A percentile compares a stretch with the other conserved stretches of the same genome.
phyloP scores from a whole-genome alignment of 805 yeast species.

The Ogataea corticis region DNA sequence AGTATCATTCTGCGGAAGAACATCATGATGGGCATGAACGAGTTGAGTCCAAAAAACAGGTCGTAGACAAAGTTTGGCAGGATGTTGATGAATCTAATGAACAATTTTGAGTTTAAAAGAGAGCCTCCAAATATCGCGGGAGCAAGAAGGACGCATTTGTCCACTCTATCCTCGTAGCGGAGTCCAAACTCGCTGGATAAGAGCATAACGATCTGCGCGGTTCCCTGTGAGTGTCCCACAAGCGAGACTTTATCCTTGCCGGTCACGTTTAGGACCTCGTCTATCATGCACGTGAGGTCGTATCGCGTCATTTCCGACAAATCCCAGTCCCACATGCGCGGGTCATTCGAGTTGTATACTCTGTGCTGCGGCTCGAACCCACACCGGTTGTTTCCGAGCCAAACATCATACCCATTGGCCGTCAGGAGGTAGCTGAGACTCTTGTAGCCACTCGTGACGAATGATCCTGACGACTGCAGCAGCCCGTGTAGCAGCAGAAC shows the following conservation, averaged over 20 bases:
- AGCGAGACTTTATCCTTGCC: slow-evolving; percentile 50
- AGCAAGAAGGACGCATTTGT: slow-evolving; percentile 73
- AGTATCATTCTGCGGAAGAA: slow-evolving; percentile 51
- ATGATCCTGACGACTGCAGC: slow-evolving; percentile 84
- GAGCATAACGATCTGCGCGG: slow-evolving; percentile 78
- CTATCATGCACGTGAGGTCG: slow-evolving; percentile 76
- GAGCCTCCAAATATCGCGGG: slow-evolving; percentile 93
- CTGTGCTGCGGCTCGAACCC: slow-evolving; percentile 76
- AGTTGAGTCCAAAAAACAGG: slow-evolving; percentile 68
- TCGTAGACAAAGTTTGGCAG: slow-evolving; percentile 47
- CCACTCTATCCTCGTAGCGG: slow-evolving; percentile 45
- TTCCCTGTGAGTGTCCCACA: slow-evolving; percentile 91
- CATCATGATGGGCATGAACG: slow-evolving; percentile 79
- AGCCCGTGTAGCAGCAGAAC: slow-evolving; percentile 82
- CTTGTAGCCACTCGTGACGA: slow-evolving; percentile 76
- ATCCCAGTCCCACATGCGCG: slow-evolving; percentile 91
- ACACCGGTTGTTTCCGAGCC: slow-evolving; percentile 91
- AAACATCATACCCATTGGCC: slow-evolving; percentile 68
- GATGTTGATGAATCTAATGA: slow-evolving; percentile 61
- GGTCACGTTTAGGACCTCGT: slow-evolving; percentile 50
- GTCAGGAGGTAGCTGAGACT: slow-evolving; percentile 65
- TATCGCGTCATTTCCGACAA: slow-evolving; percentile 75
- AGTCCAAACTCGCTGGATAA: slow-evolving; percentile 51
- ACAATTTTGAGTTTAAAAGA: slow-evolving; percentile 59
- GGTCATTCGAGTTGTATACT: slow-evolving; percentile 41